A percentile compares a stretch with the other conserved stretches of the same genome.
These are phyloP conservation scores for Multifurca ochricompacta DNA, from an alignment of 768 basidiomycete genomes.

Conservation along the genomic window DNA sequence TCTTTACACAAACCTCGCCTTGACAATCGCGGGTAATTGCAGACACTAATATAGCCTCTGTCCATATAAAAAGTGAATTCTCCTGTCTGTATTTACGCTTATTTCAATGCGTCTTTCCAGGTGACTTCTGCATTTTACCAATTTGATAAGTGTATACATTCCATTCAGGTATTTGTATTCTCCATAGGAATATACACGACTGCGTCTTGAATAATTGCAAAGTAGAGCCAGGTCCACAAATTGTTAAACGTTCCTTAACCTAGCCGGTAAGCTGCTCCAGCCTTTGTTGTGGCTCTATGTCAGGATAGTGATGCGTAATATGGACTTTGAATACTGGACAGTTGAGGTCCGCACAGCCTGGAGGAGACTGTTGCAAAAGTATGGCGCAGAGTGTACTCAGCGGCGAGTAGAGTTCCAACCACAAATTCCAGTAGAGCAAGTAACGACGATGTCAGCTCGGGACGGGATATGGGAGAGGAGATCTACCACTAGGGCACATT, in stretches of 20 bases:
- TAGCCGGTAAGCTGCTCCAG: background rate
- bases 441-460: too few relatives aligned
- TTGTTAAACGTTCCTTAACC: background rate
- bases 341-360: background rate
- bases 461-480: too few relatives aligned
- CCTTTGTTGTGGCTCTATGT: slow-evolving; percentile 5
- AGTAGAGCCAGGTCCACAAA: background rate
- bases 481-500: too few relatives aligned
- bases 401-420: too few relatives aligned
- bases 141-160: background rate
- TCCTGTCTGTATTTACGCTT: background rate
- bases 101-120: background rate
- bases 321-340: background rate
- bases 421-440: too few relatives aligned
- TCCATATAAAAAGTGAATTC: background rate
- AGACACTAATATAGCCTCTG: background rate
- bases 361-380: background rate
- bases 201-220: background rate
- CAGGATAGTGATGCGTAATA: background rate
- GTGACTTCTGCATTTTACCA: background rate
- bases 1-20: too few relatives aligned
- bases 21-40: background rate
- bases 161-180: background rate
- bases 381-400: background rate
- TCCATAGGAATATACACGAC: background rate